These are phyloP conservation scores for Populus simonii DNA, from an alignment of 345 rosid genomes.

Conservation along the genomic window DNA sequence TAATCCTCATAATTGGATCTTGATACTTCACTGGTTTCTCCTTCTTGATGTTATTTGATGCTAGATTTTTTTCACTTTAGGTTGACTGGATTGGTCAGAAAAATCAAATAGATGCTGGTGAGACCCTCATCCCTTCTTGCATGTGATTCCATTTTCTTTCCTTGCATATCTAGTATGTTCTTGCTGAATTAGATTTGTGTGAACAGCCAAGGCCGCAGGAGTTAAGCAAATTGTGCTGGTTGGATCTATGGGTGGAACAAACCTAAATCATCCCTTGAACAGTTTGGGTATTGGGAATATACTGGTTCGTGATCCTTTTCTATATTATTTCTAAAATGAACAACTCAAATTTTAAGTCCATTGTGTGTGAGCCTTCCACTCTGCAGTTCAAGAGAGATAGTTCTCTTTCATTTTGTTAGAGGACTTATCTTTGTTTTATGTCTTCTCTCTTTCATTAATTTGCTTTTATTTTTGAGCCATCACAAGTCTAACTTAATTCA, in stretches of 20 bases:
- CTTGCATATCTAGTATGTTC: conserved; percentile 4
- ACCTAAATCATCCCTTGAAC: conserved; percentile 69
- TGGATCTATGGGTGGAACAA: conserved; percentile 96
- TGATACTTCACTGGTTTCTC: conserved; percentile 3
- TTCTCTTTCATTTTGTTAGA: not conserved
- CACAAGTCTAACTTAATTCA: not conserved
- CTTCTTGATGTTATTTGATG: conserved; percentile 12
- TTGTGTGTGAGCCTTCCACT: not conserved
- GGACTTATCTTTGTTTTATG: not conserved
- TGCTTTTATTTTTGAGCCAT: not conserved
- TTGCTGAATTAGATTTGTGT: conserved; percentile 15
- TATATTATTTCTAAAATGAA: not conserved
- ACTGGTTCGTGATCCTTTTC: conserved; percentile 50
- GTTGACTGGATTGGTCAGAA: conserved; percentile 99
- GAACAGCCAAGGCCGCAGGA: conserved; percentile 85
- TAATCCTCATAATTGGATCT: conserved; percentile 11
- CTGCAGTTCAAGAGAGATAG: not conserved
- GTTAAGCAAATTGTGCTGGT: conserved; percentile 94
- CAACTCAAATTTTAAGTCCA: not conserved
- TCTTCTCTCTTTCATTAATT: conserved; percentile 4
- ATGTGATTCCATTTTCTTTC: conserved; percentile 8
- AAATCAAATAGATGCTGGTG: conserved; percentile 92
- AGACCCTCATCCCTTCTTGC: conserved; percentile 12
- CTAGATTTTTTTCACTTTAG: conserved; percentile 33
- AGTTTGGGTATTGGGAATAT: conserved; percentile 90